Conservation (phyloP, 345 rosid species). For the Kandelia obovata region DNA sequence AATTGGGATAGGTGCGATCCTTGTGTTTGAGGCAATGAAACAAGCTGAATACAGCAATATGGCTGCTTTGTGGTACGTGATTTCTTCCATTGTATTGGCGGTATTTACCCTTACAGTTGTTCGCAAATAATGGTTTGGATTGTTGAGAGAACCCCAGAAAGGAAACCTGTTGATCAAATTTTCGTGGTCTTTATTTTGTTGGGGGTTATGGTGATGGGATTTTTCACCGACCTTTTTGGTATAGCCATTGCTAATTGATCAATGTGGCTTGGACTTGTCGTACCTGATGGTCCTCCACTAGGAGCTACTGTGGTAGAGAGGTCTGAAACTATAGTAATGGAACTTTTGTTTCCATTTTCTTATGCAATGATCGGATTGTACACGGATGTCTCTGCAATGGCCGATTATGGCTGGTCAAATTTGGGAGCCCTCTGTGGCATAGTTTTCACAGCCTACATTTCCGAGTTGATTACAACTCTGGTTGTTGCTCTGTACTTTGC, state of each 20-base stretch:
- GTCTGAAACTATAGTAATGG: conserved; percentile 49
- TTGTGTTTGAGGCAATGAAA: conserved; percentile 15
- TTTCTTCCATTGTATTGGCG: conserved; percentile 16
- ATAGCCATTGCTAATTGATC: conserved; percentile 57
- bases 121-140: conserved; percentile 38
- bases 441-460: conserved; percentile 30
- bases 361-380: conserved; percentile 50
- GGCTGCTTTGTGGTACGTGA: conserved; percentile 29
- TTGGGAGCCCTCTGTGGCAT: conserved; percentile 46
- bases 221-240: conserved; percentile 68
- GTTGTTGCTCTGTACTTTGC: conserved; percentile 28
- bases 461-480: conserved; percentile 36
- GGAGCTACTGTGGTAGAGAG: conserved; percentile 50
- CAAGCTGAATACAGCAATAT: conserved; percentile 29
- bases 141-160: conserved; percentile 47
- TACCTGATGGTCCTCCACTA: conserved; percentile 69
- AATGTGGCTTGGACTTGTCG: conserved; percentile 51
- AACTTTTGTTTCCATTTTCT: conserved; percentile 58
- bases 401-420: conserved; percentile 32
- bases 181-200: conserved; percentile 42
- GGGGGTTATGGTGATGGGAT: conserved; percentile 44
- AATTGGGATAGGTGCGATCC: conserved; percentile 2
- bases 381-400: conserved; percentile 42
- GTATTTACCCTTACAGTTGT: conserved; percentile 30
- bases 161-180: conserved; percentile 45